Conservation (phyloP, 306 rosid species). For the Coriaria nepalensis region DNA sequence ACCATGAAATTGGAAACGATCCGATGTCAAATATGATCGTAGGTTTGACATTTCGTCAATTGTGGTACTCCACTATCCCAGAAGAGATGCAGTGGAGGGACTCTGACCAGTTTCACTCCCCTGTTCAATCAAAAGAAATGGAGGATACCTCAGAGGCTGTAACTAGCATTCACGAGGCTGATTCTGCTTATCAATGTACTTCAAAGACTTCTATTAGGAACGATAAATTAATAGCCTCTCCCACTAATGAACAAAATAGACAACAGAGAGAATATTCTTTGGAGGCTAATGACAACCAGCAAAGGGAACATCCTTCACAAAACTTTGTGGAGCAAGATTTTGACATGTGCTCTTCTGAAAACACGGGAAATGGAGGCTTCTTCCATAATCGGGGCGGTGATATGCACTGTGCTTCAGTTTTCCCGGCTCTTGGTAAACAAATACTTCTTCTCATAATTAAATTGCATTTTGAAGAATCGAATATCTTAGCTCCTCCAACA, state of each 20-base stretch:
- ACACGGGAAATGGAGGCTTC: constrained; percentile 22
- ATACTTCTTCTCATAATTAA: no score
- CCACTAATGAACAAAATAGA: constrained; percentile 13
- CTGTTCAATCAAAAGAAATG: constrained; percentile 19
- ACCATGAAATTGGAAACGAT: constrained; percentile 24
- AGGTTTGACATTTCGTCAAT: constrained; percentile 51
- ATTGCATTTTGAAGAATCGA: no score
- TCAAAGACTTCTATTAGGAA: constrained; percentile 59
- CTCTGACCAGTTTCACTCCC: constrained; percentile 26
- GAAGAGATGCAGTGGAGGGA: constrained; percentile 45
- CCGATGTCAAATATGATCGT: constrained; percentile 42
- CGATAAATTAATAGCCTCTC: constrained; percentile 13
- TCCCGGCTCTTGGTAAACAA: constrained; percentile 45
- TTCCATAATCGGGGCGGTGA: constrained; percentile 14
- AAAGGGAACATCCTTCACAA: constrained; percentile 20
- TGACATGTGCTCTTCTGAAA: constrained; percentile 34
- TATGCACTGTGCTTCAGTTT: constrained; percentile 25
- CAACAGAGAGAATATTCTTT: constrained; percentile 12
- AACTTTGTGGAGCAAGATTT: constrained; percentile 33
- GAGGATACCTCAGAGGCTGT: constrained; percentile 22
- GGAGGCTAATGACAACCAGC: constrained; percentile 20
- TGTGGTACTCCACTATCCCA: constrained; percentile 60
- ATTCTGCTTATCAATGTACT: constrained; percentile 16
- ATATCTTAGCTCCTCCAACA: no score
- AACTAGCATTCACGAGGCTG: constrained; percentile 33